Evolutionary conservation across 768 basidiomycete genomes (phyloP).

Genomic region (Royoungia palumana): DNA sequence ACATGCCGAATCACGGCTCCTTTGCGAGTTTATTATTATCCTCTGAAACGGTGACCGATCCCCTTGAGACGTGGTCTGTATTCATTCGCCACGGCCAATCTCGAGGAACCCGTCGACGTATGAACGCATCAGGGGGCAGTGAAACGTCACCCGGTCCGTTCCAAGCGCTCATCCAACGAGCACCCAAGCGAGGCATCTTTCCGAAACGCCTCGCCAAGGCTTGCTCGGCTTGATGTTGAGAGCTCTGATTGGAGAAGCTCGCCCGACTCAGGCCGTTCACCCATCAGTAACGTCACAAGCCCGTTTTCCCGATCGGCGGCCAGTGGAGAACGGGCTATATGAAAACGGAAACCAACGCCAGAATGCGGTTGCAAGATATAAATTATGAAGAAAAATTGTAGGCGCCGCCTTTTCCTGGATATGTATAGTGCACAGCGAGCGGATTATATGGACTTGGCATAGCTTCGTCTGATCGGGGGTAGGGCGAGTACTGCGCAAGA

Average conservation of each 20-base stretch:
- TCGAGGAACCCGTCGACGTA: conserved; percentile 1
- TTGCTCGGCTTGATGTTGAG: no score
- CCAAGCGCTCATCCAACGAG: no score
- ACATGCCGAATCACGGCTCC: no score
- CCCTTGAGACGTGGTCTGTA: conserved; percentile 8
- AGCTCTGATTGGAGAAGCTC: no score
- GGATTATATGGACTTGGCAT: conserved; percentile 1
- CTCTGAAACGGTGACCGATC: conserved; percentile 1
- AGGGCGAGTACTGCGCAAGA: not conserved
- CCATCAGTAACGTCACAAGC: no score
- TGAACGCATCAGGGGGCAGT: conserved; percentile 7
- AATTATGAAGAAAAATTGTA: conserved; percentile 6
- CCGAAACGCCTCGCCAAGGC: no score
- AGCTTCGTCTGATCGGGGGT: conserved; percentile 22
- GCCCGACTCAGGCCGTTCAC: no score
- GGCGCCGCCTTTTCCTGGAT: not conserved
- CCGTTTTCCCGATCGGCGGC: no score
- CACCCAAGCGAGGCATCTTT: no score
- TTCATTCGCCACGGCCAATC: not conserved
- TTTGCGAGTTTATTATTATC: no score
- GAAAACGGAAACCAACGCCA: not conserved
- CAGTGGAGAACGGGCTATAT: not conserved
- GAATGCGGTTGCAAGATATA: conserved; percentile 9
- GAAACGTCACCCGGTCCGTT: not conserved
- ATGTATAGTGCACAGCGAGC: conserved; percentile 10